Evolutionary conservation across 345 rosid genomes (phyloP), one percentile per base, ranked within the genome.

Genomic region (Zanthoxylum bungeanum): DNA sequence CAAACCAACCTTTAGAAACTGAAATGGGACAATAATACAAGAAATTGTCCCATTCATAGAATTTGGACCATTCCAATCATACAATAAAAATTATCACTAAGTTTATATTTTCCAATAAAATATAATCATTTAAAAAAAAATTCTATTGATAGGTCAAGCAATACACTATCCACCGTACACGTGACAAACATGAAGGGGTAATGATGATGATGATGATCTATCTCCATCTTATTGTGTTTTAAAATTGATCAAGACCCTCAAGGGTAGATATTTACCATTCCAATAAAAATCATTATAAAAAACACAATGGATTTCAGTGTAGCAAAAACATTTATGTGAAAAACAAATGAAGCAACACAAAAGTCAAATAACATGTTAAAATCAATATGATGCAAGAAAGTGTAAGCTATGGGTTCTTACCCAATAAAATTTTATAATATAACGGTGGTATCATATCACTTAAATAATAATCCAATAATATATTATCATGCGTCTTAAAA

Each of bases 1-100:
- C 72, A 70, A 55, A 57, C 51, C 66, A 46, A 24, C 16, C 28
- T 14, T 55, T 70, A 52, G 10, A n/a, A n/a, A n/a, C n/a, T 42
- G 30, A 17, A 66, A 62, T 57, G 70, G 79, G 82, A 36, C 77
- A 78, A 61, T 65, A 63, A 27, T 40, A 67, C 51, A 70, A 60
- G 21, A 60, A 60, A 5, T 66, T 74, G 83, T 80, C 77, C 60
- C 73, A 46, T 75, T 66, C 66, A 49, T 33, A 37, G 70, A 65
- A 68, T 34, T 59, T 70, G 78, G 83, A 81, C 82, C 63, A 36
- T 72, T 77, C 66, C 75, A 80, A 80, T 77, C 81, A 73, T 74
- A 69, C 52, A 68, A 49, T 6, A n/a, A 58, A 50, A 42, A 31
- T 11, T 27, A 34, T 9, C 4, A 27, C 17, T 4, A 28, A 28